Base-by-base conservation (phyloP, 352 stramenopile genomes). In the Globisporangium lucens region DNA sequence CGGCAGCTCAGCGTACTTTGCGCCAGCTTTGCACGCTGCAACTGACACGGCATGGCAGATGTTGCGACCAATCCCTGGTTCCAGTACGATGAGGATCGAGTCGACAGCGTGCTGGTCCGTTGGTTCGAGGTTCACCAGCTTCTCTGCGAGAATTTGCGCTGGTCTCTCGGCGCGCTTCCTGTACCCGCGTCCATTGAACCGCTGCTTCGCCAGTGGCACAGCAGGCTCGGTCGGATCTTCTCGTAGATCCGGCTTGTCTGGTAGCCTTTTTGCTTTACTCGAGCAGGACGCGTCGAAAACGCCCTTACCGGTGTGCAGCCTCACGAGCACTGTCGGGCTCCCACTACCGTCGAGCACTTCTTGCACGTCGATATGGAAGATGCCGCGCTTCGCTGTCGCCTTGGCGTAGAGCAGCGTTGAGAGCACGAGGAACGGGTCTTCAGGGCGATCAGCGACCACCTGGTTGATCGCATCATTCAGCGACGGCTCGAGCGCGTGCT, bases 381-480 rank as follows among this genome's bases (percentile, higher is more conserved):
- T 85, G 38, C 83, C 85, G 47, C 83, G 82, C 65, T 85, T 81
- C 15, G 83, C 72, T 1, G 83, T 93, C 10, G 85, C 82, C 1
- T 77, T 80, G 33, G 71, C 75, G 38, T 87, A 83, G 29, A 93
- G 72, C 24, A 90, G 63, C 22, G 79, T 77, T 15, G 81, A 90
- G 55, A 94, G 75, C 68, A 90, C 78, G 30, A 91, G 66, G 65
- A 90, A 86, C 38, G 87, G 87, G 65, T 94, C 87, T 13, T 75
- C 74, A 1, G 86, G 87, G 0, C 84, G 81, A 59, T 72, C 73
- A 13, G 78, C 79, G 29, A 94, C 83, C 43, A 94, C 74, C 55
- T 87, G 72, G 74, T 93, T 94, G 56, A 94, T 76, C 20, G 83
- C 73, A 13, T 90, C 78, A 57, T 91, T 94, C 1, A 94, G 75